Base-by-base conservation (phyloP, 2,329 filamentous ascomycete genomes). In the Hypocrella siamensis region DNA sequence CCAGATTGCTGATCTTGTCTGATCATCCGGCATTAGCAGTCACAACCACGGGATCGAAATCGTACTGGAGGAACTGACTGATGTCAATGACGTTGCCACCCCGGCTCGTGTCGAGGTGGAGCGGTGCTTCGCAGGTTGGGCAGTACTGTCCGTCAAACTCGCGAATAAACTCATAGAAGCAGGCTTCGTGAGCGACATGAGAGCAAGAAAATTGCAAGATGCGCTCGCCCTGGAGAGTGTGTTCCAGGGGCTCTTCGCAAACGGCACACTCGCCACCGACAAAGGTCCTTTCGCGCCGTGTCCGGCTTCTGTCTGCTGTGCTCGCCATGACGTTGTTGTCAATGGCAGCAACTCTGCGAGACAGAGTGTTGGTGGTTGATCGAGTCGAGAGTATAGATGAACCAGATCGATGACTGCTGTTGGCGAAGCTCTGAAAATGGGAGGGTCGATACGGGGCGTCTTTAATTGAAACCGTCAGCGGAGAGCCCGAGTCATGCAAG, bases 181-280 rank as follows among this genome's bases (percentile, higher is more conserved):
- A 98, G 22, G 88, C 90, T 55, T 96, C 90, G 52, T 98, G 90
- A 9, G 88, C 85, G 37, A 98, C 88, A 56, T 98, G 90, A n/a
- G 78, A 73, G 57, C 90, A 98, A 5, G 86, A 92, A 47, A 98
- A 90, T 52, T 96, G 90, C 33, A 98, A 64, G 38, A 98, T 85
- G 42, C 85, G 76, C 60, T 98, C 90, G 37, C 90, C 90, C 31
- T 82, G 80, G 29, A 98, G 67, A 4, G 85, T 98, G 54, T 96
- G 88, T 56, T 96, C 90, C 39, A 98, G 61, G 3, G 86, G 86
- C 58, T 98, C 90, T 53, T 98, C 90, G 52, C 90, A 98, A 12
- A 94, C 86, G 31, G 86, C 82, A 57, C 90, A 98, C 60, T 92
- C 82, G 52, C 76, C 85, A 28, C 90, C 90, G 33, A 96, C 81